Percentiles rank a stretch among this genome's conserved stretches.
Evolutionary conservation across 768 basidiomycete species (phyloP).

Genomic region (Amanita pseudoporphyria): DNA sequence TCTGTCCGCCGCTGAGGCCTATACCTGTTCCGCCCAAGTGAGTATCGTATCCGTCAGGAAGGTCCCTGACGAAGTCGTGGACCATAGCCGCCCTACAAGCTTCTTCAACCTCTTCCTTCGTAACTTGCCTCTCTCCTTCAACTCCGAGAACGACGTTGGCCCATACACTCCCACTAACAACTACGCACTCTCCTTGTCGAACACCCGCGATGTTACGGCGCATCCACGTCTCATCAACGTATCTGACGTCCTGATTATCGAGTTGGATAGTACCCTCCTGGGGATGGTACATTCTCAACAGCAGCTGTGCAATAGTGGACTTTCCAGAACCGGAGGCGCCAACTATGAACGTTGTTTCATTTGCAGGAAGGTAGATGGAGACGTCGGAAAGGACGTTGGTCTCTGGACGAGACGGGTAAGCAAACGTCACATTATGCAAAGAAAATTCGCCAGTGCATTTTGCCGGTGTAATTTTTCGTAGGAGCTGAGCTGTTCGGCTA

Average conservation of each 20-base stretch:
- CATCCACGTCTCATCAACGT: conserved; percentile 66
- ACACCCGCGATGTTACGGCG: conserved; percentile 65
- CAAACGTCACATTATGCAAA: conserved; percentile 66
- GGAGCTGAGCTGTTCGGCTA: conserved; percentile 7
- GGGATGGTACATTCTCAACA: conserved; percentile 72
- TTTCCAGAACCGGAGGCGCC: conserved; percentile 91
- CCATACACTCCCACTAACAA: conserved; percentile 73
- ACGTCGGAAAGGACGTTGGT: conserved; percentile 56
- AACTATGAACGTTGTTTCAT: conserved; percentile 85
- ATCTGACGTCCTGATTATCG: conserved; percentile 74
- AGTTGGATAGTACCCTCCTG: conserved; percentile 57
- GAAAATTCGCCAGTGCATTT: conserved; percentile 67
- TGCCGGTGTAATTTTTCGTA: conserved; percentile 59
- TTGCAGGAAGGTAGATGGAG: conserved; percentile 58
- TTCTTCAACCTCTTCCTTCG: conserved; percentile 60
- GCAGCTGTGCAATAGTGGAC: conserved; percentile 76
- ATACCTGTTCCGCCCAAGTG: conserved; percentile 56
- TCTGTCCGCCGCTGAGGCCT: conserved; percentile 87
- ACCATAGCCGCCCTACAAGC: conserved; percentile 82
- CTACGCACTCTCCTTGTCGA: conserved; percentile 63
- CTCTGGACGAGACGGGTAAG: conserved; percentile 74
- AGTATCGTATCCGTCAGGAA: conserved; percentile 90
- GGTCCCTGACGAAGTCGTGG: conserved; percentile 74
- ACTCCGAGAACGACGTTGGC: conserved; percentile 79
- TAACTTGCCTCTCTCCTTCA: conserved; percentile 46